Evolutionary conservation across 225 moss, liverwort and hornwort species (phyloP).

Genomic region (Anthoceros angustus): DNA sequence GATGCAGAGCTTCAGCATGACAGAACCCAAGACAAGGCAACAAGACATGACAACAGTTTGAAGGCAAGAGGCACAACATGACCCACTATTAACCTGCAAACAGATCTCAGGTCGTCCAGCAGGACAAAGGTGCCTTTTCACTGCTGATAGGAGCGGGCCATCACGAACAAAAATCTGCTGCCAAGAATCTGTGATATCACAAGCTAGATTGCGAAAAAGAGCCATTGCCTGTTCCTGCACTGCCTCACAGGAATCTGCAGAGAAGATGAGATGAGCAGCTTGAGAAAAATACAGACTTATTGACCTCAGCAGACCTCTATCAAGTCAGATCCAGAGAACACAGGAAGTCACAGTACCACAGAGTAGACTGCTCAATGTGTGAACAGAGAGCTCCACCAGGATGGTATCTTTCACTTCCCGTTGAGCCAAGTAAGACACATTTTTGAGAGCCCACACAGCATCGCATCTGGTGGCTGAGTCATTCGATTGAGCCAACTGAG

Average conservation of each 20-base stretch:
- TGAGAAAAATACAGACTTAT: no score
- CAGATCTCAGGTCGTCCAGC: conserved; percentile 60
- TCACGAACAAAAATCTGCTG: conserved; percentile 56
- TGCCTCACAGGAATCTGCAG: conserved; percentile 73
- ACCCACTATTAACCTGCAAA: conserved; percentile 35
- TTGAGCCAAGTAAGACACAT: conserved; percentile 87
- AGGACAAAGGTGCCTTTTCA: conserved; percentile 58
- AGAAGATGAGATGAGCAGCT: neutral
- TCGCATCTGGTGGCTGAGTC: conserved; percentile 69
- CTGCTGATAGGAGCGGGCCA: conserved; percentile 44
- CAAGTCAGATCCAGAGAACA: no score
- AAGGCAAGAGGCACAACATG: no score
- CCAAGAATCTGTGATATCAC: conserved; percentile 62
- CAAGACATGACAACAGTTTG: no score
- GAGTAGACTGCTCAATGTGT: conserved; percentile 62
- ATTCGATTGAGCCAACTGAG: conserved; percentile 78
- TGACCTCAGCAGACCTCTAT: no score
- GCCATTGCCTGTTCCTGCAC: conserved; percentile 92
- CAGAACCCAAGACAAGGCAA: no score
- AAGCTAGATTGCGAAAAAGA: conserved; percentile 71
- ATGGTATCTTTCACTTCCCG: conserved; percentile 61
- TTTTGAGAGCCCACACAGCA: conserved; percentile 89
- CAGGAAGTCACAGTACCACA: no score
- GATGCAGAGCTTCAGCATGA: no score
- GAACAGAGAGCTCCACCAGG: conserved; percentile 70